A percentile compares a stretch with the other conserved stretches of the same genome.
phyloP scores from a whole-genome alignment of 2,329 filamentous ascomycete genomes.

The Phialophora verrucosa region DNA sequence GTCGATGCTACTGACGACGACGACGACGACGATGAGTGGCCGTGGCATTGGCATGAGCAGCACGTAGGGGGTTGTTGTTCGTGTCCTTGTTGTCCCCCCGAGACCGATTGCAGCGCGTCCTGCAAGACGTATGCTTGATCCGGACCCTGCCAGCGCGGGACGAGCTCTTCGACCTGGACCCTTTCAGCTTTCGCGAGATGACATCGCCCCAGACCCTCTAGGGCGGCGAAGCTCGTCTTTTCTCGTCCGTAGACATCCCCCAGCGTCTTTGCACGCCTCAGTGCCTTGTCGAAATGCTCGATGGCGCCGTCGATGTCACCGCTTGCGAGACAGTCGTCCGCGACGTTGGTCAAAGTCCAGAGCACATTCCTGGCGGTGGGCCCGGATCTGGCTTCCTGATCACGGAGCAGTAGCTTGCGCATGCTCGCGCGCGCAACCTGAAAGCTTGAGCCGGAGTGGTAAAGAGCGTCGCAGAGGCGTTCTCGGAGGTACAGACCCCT shows the following conservation, averaged over 20 bases:
- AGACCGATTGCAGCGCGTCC: background rate
- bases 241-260: conserved; percentile 18
- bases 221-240: conserved; percentile 24
- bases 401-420: conserved; percentile 14
- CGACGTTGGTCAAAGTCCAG: conserved; percentile 29
- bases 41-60: background rate
- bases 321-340: conserved; percentile 21
- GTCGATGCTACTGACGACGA: background rate
- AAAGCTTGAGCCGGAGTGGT: conserved; percentile 8
- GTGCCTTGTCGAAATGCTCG: conserved; percentile 9
- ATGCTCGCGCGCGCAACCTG: background rate
- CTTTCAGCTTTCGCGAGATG: conserved; percentile 1
- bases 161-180: background rate
- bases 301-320: conserved; percentile 15
- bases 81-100: background rate
- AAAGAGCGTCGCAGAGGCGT: conserved; percentile 27
- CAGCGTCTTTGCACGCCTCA: conserved; percentile 13
- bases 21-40: background rate
- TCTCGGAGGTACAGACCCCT: conserved; percentile 25
- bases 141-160: background rate
- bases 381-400: conserved; percentile 24
- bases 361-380: conserved; percentile 20
- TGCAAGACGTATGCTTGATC: background rate
- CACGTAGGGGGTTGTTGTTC: background rate
- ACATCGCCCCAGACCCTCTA: conserved; percentile 25